Evolutionary conservation across 2,329 filamentous ascomycete genomes (phyloP).

Genomic region (Sclerotinia trifoliorum): DNA sequence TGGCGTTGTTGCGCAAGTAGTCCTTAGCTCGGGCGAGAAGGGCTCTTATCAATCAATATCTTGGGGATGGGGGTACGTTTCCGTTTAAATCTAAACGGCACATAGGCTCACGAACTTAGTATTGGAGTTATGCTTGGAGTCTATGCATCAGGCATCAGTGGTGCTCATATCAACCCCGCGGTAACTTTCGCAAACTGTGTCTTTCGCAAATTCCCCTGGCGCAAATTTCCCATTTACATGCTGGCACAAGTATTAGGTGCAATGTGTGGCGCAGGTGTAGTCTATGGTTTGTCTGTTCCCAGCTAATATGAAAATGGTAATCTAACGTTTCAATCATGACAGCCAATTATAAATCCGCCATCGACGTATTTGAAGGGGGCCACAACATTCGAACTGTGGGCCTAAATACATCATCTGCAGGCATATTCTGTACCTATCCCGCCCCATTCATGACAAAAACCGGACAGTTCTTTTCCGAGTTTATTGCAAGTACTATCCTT

Average conservation of each 20-base stretch:
- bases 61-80: constrained; percentile 38
- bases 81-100: neutral
- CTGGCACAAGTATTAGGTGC: constrained; percentile 66
- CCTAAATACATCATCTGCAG: constrained; percentile 51
- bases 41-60: constrained; percentile 37
- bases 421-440: constrained; percentile 74
- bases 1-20: constrained; percentile 66
- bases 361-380: constrained; percentile 65
- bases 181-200: constrained; percentile 63
- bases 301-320: too few species aligned
- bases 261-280: constrained; percentile 58
- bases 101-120: constrained; percentile 39
- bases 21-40: constrained; percentile 44
- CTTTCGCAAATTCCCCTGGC: constrained; percentile 66
- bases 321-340: neutral
- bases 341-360: constrained; percentile 63
- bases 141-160: constrained; percentile 62
- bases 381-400: constrained; percentile 61
- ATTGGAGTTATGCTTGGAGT: constrained; percentile 71
- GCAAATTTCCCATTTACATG: constrained; percentile 65
- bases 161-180: constrained; percentile 68
- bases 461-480: constrained; percentile 70
- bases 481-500: constrained; percentile 64
- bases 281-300: constrained; percentile 29
- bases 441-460: constrained; percentile 61